These are phyloP conservation scores for Penicillium nucicola DNA, from an alignment of 495 filamentous ascomycete species.

Conservation along the genomic window DNA sequence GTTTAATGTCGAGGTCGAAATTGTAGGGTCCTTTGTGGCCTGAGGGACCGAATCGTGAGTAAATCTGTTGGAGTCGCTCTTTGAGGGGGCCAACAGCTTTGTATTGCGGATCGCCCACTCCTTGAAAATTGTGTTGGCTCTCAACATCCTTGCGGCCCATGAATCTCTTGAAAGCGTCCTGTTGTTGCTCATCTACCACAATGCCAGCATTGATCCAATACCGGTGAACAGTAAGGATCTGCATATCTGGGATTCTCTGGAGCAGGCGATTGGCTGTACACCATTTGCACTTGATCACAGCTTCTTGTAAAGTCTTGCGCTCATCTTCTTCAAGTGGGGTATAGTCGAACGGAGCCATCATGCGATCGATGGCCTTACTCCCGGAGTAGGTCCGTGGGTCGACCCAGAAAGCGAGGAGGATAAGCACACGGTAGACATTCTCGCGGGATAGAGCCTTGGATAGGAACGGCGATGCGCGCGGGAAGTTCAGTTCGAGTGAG, in stretches of 20 bases:
- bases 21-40: not conserved
- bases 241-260: slow-evolving; percentile 31
- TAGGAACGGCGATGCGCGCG: slow-evolving; percentile 38
- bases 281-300: slow-evolving; percentile 35
- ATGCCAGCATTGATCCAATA: slow-evolving; percentile 32
- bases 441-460: slow-evolving; percentile 39
- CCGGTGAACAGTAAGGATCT: slow-evolving; percentile 29
- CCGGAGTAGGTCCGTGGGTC: slow-evolving; percentile 11
- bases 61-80: not conserved
- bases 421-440: slow-evolving; percentile 37
- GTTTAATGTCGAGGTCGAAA: slow-evolving; percentile 23
- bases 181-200: slow-evolving; percentile 16
- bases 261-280: slow-evolving; percentile 34
- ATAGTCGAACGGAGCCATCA: slow-evolving; percentile 36
- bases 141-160: slow-evolving; percentile 19
- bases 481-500: slow-evolving; percentile 46
- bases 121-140: slow-evolving; percentile 10
- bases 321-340: slow-evolving; percentile 15
- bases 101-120: slow-evolving; percentile 2
- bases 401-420: slow-evolving; percentile 40
- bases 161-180: slow-evolving; percentile 19
- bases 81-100: not conserved
- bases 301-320: slow-evolving; percentile 27
- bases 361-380: slow-evolving; percentile 17
- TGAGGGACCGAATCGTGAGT: not conserved